These are phyloP conservation scores for Cryphonectria naterciae DNA, from an alignment of 2,329 filamentous ascomycete genomes.

Conservation along the genomic window DNA sequence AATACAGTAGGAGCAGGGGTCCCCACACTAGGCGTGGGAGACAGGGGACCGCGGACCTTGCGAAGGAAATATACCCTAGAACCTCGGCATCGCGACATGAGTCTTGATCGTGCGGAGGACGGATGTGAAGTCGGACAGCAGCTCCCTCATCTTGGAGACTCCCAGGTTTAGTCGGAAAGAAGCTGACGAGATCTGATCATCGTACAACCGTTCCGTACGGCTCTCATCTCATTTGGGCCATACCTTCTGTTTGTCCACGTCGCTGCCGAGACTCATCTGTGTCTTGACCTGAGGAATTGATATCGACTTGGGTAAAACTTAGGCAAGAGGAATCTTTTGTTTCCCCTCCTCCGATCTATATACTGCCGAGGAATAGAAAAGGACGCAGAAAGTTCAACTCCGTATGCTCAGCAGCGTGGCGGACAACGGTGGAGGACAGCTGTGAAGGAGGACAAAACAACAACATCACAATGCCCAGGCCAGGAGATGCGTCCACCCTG, in stretches of 20 bases:
- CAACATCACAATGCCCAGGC: conserved; percentile 7
- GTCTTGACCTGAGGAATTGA: not conserved
- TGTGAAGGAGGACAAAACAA: not conserved
- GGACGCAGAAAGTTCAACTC: not conserved
- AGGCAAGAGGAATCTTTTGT: not conserved
- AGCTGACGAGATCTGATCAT: not conserved
- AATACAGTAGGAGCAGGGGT: not conserved
- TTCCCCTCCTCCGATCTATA: not conserved
- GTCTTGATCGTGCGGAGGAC: not conserved
- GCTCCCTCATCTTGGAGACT: not conserved
- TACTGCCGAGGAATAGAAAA: too few species aligned
- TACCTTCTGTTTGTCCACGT: not conserved
- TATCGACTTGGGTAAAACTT: not conserved
- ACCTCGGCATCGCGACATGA: conserved; percentile 5
- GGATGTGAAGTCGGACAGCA: not conserved
- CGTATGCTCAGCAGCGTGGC: not conserved
- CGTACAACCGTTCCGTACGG: not conserved
- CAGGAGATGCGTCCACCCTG: conserved; percentile 2
- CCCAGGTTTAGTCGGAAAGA: too few species aligned
- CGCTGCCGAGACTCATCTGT: not conserved
- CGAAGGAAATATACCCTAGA: not conserved
- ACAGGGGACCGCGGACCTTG: not conserved
- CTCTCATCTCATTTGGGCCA: not conserved
- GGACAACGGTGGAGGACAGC: not conserved
- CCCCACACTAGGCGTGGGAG: not conserved